Percentiles rank a stretch among this genome's conserved stretches.
These are phyloP conservation scores for Lachnellula occidentalis DNA, from an alignment of 2,329 filamentous ascomycete genomes.

Conservation along the genomic window DNA sequence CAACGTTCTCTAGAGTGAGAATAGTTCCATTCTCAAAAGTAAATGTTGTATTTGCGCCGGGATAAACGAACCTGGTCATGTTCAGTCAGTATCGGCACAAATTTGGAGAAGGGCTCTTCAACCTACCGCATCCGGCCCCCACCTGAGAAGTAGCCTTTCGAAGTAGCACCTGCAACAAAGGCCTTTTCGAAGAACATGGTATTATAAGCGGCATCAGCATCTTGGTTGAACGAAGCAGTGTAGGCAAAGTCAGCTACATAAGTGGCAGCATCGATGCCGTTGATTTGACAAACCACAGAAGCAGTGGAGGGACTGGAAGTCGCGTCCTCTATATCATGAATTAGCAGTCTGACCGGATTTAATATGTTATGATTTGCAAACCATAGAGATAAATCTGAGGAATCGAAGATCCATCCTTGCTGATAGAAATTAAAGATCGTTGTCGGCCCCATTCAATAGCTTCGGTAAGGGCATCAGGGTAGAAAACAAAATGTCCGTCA, in stretches of 20 bases:
- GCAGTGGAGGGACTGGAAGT: constrained; percentile 36
- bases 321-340: constrained; percentile 34
- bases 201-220: constrained; percentile 38
- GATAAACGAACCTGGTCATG: constrained; percentile 31
- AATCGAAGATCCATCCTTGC: constrained; percentile 50
- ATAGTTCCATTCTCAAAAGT: constrained; percentile 37
- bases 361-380: constrained; percentile 20
- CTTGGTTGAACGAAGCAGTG: constrained; percentile 33
- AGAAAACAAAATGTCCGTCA: constrained; percentile 59
- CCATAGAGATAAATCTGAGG: constrained; percentile 52
- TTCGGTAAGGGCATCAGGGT: constrained; percentile 45
- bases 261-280: constrained; percentile 47
- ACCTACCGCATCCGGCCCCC: constrained; percentile 33
- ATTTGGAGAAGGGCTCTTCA: not conserved
- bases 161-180: constrained; percentile 17
- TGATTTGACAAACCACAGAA: constrained; percentile 49
- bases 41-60: constrained; percentile 35
- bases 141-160: constrained; percentile 34
- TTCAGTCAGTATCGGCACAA: not conserved
- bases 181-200: constrained; percentile 36
- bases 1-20: constrained; percentile 31
- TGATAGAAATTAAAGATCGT: constrained; percentile 53
- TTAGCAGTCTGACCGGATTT: not conserved
- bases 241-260: constrained; percentile 43
- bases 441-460: constrained; percentile 47